Base-by-base conservation (phyloP, 352 stramenopile genomes). In the Globisporangium camurandrum region DNA sequence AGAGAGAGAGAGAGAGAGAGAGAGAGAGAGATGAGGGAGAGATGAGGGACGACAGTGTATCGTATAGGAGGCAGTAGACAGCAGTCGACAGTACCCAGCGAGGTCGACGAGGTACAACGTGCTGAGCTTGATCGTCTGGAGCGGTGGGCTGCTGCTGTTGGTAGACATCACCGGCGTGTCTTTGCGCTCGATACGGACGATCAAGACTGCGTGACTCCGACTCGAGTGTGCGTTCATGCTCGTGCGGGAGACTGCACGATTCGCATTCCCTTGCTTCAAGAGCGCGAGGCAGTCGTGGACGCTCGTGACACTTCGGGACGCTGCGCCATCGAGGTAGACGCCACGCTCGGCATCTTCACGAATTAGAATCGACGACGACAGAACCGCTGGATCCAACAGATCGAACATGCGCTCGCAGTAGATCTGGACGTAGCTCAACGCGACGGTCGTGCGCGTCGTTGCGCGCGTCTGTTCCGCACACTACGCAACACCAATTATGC, bases 181-280 rank as follows among this genome's bases (percentile, higher is more conserved):
- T 28, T 80, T 86, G 5, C 84, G 80, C 53, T 95, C 80, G 24
- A 96, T 56, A 11, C 77, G 73, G 20, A 96, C 63, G 31, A 86
- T 91, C 51, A 96, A 68, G 22, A 96, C 71, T 9, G 87, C 76
- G 55, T 97, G 87, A 23, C 74, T 93, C 16, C 87, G 81, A 56
- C 77, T 94, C 41, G 69, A 91, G 43, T 89, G 66, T 0, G 74
- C 83, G 56, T 97, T 97, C 80, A 94, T 94, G 31, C 72, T 58
- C 0, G 88, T 97, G 28, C 71, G 75, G 12, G 86, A 84, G 7
- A 90, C 84, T 2, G 76, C 83, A 17, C 88, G 75, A 28, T 91
- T 84, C 6, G 61, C 67, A 23, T 85, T 84, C 16, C 78, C 81
- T 2, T 51, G 56, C 9, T 56, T 45, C n/a, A 84, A 60, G 4